Evolutionary conservation across 768 basidiomycete genomes (phyloP), one percentile per base, ranked within the genome.

Genomic region (Pleurotus eryngii): DNA sequence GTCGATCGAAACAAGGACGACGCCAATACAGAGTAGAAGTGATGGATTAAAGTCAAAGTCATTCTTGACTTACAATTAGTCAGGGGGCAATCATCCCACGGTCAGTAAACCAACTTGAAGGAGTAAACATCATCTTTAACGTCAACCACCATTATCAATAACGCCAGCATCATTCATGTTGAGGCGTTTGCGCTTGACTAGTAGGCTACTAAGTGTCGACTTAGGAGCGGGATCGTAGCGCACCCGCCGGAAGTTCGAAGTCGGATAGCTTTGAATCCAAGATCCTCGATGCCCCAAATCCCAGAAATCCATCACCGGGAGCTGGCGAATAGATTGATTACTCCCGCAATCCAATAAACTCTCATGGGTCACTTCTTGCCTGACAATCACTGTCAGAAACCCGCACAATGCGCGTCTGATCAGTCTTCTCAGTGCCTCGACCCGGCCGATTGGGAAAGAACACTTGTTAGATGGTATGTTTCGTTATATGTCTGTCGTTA

Each of bases 381-480:
- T 54, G 35, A 12, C 39, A 54, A 37, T 40, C 38, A 20, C 37
- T 37, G 39, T 17, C n/a, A 24, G 39, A 54, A 54, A 24, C 17
- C 37, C n/a, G 51, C 37, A 50, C 49, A 50, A 50, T 30, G 27
- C 20, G 27, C 49, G 26, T 50, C n/a, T 35, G 11, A 40, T 18
- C 51, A 54, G 12, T 40, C 51, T 54, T 54, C 39, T 35, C 39
- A 42, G 51, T 54, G 51, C 51, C 51, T 54, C 51, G 51, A 54
- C 26, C 39, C 5, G 39, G 51, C 39, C 43, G 37, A 39, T 39
- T 54, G 51, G 39, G 51, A 54, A 42, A 14, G 30, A 9, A 9
- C 38, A 26, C 22, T 18, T 26, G 51, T 39, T 42, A 24, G 38
- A 18, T 20, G 15, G 49, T 26, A 26, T 20, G 39, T 54, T 40